These are phyloP conservation scores for Nematodospora anomalae DNA, from an alignment of 1,139 yeast species.

Conservation along the genomic window DNA sequence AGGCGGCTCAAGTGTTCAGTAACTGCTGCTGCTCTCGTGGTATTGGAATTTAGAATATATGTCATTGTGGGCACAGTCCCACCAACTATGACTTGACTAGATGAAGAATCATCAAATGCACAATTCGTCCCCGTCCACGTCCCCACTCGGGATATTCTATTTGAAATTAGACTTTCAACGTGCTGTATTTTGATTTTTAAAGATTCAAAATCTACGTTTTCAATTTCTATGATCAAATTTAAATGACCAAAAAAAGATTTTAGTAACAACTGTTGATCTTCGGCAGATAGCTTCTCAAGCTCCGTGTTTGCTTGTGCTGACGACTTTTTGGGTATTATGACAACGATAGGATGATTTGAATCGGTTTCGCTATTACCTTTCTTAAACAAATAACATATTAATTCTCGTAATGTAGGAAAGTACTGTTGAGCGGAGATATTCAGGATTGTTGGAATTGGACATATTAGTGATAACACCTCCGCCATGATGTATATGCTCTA, in stretches of 20 bases:
- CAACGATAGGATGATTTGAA: slow-evolving; percentile 34
- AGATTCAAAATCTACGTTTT: slow-evolving; percentile 20
- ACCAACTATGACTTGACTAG: slow-evolving; percentile 17
- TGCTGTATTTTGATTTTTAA: slow-evolving; percentile 30
- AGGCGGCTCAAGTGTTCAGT: slow-evolving; percentile 24
- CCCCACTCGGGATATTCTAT: slow-evolving; percentile 51
- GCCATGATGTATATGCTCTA: slow-evolving; percentile 13
- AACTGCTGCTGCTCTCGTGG: slow-evolving; percentile 25
- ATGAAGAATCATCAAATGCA: slow-evolving; percentile 15
- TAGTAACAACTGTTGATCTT: slow-evolving; percentile 34
- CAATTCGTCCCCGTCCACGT: slow-evolving; percentile 55
- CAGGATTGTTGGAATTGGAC: not conserved
- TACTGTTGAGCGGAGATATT: not conserved
- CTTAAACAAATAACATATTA: slow-evolving; percentile 29
- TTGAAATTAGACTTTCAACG: slow-evolving; percentile 26
- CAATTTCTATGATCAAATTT: slow-evolving; percentile 34
- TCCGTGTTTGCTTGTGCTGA: slow-evolving; percentile 2
- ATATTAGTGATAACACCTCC: slow-evolving; percentile 16
- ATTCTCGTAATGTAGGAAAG: slow-evolving; percentile 4
- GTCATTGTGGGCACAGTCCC: slow-evolving; percentile 38
- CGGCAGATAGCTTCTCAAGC: slow-evolving; percentile 21
- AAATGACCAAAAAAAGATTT: slow-evolving; percentile 45
- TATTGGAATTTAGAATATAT: slow-evolving; percentile 25
- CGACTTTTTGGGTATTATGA: slow-evolving; percentile 25
- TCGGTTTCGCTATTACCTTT: slow-evolving; percentile 40